A percentile compares a stretch with the other conserved stretches of the same genome.
These are phyloP conservation scores for Alternaria tenuissima DNA, from an alignment of 2,329 filamentous ascomycete species.

Conservation along the genomic window DNA sequence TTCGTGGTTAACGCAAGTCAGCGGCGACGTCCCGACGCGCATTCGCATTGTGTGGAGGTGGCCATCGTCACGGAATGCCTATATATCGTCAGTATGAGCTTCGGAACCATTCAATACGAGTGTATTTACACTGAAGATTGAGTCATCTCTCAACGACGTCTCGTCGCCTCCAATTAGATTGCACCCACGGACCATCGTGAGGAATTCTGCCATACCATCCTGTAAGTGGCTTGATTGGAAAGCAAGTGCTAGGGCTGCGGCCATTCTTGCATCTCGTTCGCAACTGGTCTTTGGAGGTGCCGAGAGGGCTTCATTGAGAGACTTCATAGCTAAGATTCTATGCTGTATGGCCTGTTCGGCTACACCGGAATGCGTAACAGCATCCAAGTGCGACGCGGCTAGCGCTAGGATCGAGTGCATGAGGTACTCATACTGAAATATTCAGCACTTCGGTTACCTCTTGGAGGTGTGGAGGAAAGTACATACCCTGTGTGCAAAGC, in stretches of 20 bases:
- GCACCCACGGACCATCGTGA: conserved; percentile 51
- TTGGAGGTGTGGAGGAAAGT: neutral
- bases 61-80: conserved; percentile 42
- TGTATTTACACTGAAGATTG: conserved; percentile 41
- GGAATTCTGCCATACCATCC: conserved; percentile 48
- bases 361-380: conserved; percentile 59
- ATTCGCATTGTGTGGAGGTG: conserved; percentile 44
- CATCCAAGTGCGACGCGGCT: conserved; percentile 70
- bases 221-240: conserved; percentile 51
- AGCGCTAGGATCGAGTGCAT: conserved; percentile 76
- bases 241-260: conserved; percentile 46
- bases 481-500: conserved; percentile 70
- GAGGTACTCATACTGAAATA: conserved; percentile 66
- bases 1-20: conserved; percentile 31
- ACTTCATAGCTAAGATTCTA: conserved; percentile 69
- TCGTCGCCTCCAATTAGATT: conserved; percentile 46
- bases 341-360: conserved; percentile 68
- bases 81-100: neutral
- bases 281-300: conserved; percentile 40
- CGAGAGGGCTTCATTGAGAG: conserved; percentile 50
- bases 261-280: conserved; percentile 50
- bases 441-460: conserved; percentile 13
- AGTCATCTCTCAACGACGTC: conserved; percentile 27
- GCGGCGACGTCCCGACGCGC: conserved; percentile 30
- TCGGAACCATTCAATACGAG: accelerated